Evolutionary conservation across 306 rosid genomes (phyloP).

Genomic region (Lathyrus aphaca): DNA sequence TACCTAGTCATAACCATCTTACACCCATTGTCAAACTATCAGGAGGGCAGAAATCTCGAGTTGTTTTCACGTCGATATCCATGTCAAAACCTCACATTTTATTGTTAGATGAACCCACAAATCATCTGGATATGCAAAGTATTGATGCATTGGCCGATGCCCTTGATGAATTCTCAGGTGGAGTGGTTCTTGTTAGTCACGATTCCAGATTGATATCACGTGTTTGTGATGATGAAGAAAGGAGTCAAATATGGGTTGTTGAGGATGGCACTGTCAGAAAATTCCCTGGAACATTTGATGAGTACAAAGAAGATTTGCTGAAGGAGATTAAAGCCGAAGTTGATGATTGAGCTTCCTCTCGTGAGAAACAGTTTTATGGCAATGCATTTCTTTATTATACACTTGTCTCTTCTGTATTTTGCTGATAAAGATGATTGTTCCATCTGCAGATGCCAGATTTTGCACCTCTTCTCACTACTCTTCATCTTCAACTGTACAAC

Average conservation of each 20-base stretch:
- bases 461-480: background rate
- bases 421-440: slow-evolving; percentile 22
- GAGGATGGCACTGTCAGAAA: slow-evolving; percentile 56
- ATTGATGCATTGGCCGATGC: slow-evolving; percentile 58
- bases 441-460: slow-evolving; percentile 26
- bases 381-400: background rate
- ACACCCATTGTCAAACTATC: slow-evolving; percentile 32
- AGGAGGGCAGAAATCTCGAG: slow-evolving; percentile 48
- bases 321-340: slow-evolving; percentile 33
- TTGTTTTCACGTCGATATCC: slow-evolving; percentile 82
- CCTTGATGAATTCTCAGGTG: slow-evolving; percentile 69
- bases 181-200: slow-evolving; percentile 79
- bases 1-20: slow-evolving; percentile 32
- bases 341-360: slow-evolving; percentile 26
- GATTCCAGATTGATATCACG: slow-evolving; percentile 76
- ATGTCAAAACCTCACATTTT: slow-evolving; percentile 86
- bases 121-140: slow-evolving; percentile 85
- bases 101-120: slow-evolving; percentile 78
- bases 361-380: slow-evolving; percentile 13
- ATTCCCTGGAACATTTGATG: slow-evolving; percentile 31
- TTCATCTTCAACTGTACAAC: slow-evolving; percentile 6
- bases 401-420: slow-evolving; percentile 3
- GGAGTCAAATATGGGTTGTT: slow-evolving; percentile 77
- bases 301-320: slow-evolving; percentile 28
- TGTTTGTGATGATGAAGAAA: slow-evolving; percentile 76